Evolutionary conservation across 208 protist genomes (phyloP), one percentile per base, ranked within the genome.

Genomic region (Acanthamoeba triangularis): DNA sequence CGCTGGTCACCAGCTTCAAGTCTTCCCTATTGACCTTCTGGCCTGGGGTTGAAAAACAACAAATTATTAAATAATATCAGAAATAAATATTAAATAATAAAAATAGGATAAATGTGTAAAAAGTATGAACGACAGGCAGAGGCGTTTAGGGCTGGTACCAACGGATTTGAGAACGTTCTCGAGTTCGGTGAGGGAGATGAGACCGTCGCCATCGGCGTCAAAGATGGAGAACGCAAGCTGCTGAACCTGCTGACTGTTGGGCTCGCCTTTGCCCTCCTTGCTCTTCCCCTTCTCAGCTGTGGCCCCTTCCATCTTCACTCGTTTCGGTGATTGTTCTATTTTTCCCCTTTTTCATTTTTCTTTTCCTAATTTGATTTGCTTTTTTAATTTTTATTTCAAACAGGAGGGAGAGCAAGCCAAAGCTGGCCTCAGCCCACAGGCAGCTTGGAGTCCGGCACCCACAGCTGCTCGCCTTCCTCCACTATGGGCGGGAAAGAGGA

Each of bases 111-210:
- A 13, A 61, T 13, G 1, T 23, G 5, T 23, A 61, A 61, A 23
- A 10, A 23, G 5, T 13, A 1, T 13, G 1, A 23, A 3, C 37
- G 3, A 41, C 37, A 41, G 1, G n/a, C 20, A 82, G 7, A 7
- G 14, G n/a, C 33, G n/a, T 47, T 23, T 44, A 3, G 20, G 20
- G n/a, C 8, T 47, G 20, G 3, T 52, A 85, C 76, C 44, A 28
- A 85, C 47, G 5, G 47, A n/a, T 33, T 56, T 47, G 47, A 85
- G 47, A 10, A 56, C 76, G 35, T 56, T 85, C 28, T 85, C 76
- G 44, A 85, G 76, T 49, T 85, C 76, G 35, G 35, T n/a, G 8
- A 85, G 76, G 47, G 76, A 85, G 47, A 85, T 85, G 76, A 85
- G 76, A 11, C 76, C 76, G 47, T 85, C 76, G 44, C 35, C 28